Percentiles rank a stretch among this genome's conserved stretches.
Evolutionary conservation across 306 rosid species (phyloP).

Genomic region (Lathyrus oleraceus): DNA sequence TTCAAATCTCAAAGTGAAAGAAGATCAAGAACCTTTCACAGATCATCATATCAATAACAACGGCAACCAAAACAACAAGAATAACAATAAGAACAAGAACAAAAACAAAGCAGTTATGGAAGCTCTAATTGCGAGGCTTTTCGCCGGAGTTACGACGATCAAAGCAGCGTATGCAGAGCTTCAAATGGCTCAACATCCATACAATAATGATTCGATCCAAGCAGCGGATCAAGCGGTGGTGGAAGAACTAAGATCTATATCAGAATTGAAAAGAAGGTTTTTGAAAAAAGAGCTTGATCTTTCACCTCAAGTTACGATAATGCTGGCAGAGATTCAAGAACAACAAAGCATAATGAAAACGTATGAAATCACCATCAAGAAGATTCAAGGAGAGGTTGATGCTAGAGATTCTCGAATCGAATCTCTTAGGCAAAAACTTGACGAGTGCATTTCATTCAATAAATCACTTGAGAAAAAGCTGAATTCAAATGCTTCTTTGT

Average conservation of each 20-base stretch:
- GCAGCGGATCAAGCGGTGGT: constrained; percentile 83
- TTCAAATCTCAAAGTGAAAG: constrained; percentile 51
- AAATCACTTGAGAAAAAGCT: constrained; percentile 60
- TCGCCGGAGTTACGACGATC: constrained; percentile 82
- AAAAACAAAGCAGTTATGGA: constrained; percentile 72
- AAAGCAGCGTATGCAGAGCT: constrained; percentile 94
- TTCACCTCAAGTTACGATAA: constrained; percentile 83
- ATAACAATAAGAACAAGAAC: constrained; percentile 39
- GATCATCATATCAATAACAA: constrained; percentile 30
- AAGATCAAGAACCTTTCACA: constrained; percentile 45
- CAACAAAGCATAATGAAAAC: constrained; percentile 88
- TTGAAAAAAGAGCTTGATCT: constrained; percentile 72
- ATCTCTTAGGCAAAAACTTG: constrained; percentile 41
- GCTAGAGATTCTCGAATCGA: constrained; percentile 31
- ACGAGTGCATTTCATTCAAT: constrained; percentile 43
- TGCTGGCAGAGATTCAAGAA: constrained; percentile 97
- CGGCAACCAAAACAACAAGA: constrained; percentile 13
- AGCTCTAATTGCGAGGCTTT: constrained; percentile 83
- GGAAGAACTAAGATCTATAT: constrained; percentile 67
- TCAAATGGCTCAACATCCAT: constrained; percentile 94
- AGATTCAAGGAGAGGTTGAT: constrained; percentile 58
- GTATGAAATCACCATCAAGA: constrained; percentile 73
- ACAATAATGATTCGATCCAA: constrained; percentile 74
- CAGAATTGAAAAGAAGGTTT: constrained; percentile 73
- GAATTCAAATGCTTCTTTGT: constrained; percentile 62